These are phyloP conservation scores for Ceratocystis cubensis DNA, from an alignment of 2,329 filamentous ascomycete genomes.

Conservation along the genomic window DNA sequence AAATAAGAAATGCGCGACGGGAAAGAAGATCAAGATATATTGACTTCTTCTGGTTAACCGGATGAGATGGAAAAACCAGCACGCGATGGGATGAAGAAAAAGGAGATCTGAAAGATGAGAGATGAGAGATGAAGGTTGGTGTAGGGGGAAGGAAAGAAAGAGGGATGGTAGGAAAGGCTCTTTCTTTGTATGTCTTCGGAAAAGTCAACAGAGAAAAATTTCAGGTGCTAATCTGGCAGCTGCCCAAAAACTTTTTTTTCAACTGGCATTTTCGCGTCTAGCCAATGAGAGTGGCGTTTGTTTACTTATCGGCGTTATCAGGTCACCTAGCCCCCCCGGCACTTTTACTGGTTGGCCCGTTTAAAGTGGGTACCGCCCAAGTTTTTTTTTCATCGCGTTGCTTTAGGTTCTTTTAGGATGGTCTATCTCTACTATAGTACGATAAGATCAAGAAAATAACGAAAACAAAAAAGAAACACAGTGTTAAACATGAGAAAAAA, in stretches of 20 bases:
- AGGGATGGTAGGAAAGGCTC: constrained; percentile 20
- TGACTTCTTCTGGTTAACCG: constrained; percentile 13
- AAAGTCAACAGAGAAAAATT: constrained; percentile 13
- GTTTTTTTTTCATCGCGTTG: not conserved
- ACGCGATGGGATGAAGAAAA: constrained; percentile 11
- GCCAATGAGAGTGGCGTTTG: constrained; percentile 8
- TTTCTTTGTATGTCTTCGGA: constrained; percentile 10
- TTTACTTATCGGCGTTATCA: constrained; percentile 15
- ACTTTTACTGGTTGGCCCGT: not conserved
- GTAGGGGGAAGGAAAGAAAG: constrained; percentile 12
- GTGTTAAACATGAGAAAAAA: no score
- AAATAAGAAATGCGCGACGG: constrained; percentile 14
- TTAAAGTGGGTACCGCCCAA: not conserved
- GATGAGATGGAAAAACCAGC: constrained; percentile 6
- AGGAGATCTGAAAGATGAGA: not conserved
- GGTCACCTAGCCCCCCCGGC: constrained; percentile 9
- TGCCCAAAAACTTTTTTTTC: constrained; percentile 19
- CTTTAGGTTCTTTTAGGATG: not conserved
- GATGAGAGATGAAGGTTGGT: not conserved
- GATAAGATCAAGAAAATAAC: not conserved
- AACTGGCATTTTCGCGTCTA: constrained; percentile 14
- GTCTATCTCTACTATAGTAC: not conserved
- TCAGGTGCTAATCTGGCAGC: constrained; percentile 15
- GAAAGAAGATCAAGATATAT: constrained; percentile 1
- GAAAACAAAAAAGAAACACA: no score